These are phyloP conservation scores for Neofusicoccum kwambonambiense DNA, from an alignment of 2,329 filamentous ascomycete genomes.

Conservation along the genomic window DNA sequence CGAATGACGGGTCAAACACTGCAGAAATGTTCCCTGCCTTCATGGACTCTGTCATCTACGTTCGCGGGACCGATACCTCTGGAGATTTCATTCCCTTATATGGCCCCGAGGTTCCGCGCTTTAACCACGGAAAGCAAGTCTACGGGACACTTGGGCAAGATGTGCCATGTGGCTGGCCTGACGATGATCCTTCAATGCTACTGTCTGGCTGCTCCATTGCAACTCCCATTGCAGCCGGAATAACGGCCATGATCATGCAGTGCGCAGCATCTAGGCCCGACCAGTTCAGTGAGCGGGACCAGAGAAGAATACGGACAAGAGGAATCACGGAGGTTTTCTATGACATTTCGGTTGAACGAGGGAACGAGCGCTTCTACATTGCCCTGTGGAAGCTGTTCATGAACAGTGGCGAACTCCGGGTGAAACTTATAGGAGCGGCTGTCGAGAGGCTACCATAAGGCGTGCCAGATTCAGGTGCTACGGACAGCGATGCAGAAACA, in stretches of 20 bases:
- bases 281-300: background rate
- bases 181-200: background rate
- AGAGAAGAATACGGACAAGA: background rate
- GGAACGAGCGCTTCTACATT: background rate
- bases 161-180: background rate
- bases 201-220: background rate
- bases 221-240: background rate
- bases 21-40: background rate
- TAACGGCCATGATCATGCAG: background rate
- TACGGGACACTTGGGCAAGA: background rate
- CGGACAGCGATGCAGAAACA: background rate
- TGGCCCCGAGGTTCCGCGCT: background rate
- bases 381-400: background rate
- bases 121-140: background rate
- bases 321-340: background rate
- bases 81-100: background rate
- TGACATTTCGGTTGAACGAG: background rate
- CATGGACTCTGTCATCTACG: background rate
- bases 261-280: background rate
- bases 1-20: background rate
- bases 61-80: background rate
- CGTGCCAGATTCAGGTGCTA: background rate
- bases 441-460: background rate
- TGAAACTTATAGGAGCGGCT: background rate
- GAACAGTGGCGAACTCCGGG: background rate